Conservation (phyloP, 179 eudicot genomes). For the Kewa caespitosa region DNA sequence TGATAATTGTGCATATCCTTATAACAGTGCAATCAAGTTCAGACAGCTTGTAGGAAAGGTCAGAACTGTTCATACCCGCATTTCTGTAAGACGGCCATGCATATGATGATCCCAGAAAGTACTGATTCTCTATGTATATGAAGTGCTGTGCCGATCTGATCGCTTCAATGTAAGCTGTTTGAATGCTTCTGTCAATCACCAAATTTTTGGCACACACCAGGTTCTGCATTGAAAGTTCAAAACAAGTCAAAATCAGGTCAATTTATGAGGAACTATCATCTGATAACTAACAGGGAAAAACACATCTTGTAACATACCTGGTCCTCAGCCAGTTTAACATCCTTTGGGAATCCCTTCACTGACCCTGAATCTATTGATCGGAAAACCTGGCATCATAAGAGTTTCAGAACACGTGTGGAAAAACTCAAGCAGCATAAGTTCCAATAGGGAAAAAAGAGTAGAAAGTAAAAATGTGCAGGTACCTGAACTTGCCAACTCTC, state of each 20-base stretch:
- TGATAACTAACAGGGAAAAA: not conserved
- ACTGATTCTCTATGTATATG: slow-evolving; percentile 76
- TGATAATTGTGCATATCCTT: too few relatives aligned
- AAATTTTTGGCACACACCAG: slow-evolving; percentile 71
- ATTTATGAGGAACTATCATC: not conserved
- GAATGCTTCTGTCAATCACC: slow-evolving; percentile 68
- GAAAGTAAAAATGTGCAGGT: too few relatives aligned
- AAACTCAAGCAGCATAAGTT: not conserved
- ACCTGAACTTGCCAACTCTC: slow-evolving; percentile 86
- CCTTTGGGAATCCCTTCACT: slow-evolving; percentile 67
- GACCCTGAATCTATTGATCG: slow-evolving; percentile 84
- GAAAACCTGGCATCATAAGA: slow-evolving; percentile 45
- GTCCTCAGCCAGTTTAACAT: slow-evolving; percentile 52
- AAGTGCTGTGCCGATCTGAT: slow-evolving; percentile 77
- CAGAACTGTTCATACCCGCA: slow-evolving; percentile 43
- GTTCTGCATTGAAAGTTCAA: slow-evolving; percentile 44
- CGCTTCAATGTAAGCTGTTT: slow-evolving; percentile 72
- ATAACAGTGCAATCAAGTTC: not conserved
- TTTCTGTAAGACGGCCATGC: slow-evolving; percentile 63
- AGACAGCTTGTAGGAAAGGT: too few relatives aligned
- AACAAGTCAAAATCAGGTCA: not conserved
- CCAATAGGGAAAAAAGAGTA: too few relatives aligned
- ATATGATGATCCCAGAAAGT: slow-evolving; percentile 82
- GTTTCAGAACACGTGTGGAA: not conserved
- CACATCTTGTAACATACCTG: slow-evolving; percentile 36